Evolutionary conservation across 129 eudicot genomes (phyloP).

Genomic region (Pseudognaphalium luteoalbum): DNA sequence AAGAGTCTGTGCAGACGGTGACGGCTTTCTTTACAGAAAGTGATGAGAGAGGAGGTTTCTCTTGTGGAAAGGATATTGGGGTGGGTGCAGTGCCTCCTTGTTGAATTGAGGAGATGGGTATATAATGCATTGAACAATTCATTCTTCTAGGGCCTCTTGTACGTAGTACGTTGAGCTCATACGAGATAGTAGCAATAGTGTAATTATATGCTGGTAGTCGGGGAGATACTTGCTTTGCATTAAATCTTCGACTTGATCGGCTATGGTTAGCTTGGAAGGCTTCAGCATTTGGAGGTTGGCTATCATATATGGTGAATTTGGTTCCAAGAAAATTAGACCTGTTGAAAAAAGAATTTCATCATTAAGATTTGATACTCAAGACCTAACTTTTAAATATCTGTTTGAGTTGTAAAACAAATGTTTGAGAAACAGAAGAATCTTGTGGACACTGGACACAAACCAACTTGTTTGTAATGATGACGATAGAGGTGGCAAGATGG

Average conservation of each 20-base stretch:
- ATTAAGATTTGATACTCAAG: background rate
- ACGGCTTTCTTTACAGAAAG: slow-evolving; percentile 31
- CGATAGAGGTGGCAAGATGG: background rate
- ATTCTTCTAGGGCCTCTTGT: slow-evolving; percentile 84
- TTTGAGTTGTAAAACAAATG: background rate
- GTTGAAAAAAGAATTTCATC: slow-evolving; percentile 12
- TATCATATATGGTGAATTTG: slow-evolving; percentile 69
- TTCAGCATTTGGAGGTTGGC: slow-evolving; percentile 66
- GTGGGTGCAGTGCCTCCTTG: slow-evolving; percentile 87
- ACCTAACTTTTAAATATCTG: background rate
- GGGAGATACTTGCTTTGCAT: slow-evolving; percentile 67
- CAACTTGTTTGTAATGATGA: background rate
- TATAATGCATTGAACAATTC: slow-evolving; percentile 62
- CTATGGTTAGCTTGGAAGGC: slow-evolving; percentile 39
- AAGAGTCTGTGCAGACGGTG: slow-evolving; percentile 35
- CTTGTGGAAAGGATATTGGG: slow-evolving; percentile 54
- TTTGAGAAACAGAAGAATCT: background rate
- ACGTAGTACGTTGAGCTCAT: slow-evolving; percentile 75
- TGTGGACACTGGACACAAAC: background rate
- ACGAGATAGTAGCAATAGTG: slow-evolving; percentile 59
- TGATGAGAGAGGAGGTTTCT: slow-evolving; percentile 10
- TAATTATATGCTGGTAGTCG: slow-evolving; percentile 70
- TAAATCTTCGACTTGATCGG: slow-evolving; percentile 55
- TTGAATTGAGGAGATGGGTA: slow-evolving; percentile 71
- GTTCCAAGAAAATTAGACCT: slow-evolving; percentile 92